phyloP scores from a whole-genome alignment of 2,329 filamentous ascomycete genomes.

The Claviceps pusilla region DNA sequence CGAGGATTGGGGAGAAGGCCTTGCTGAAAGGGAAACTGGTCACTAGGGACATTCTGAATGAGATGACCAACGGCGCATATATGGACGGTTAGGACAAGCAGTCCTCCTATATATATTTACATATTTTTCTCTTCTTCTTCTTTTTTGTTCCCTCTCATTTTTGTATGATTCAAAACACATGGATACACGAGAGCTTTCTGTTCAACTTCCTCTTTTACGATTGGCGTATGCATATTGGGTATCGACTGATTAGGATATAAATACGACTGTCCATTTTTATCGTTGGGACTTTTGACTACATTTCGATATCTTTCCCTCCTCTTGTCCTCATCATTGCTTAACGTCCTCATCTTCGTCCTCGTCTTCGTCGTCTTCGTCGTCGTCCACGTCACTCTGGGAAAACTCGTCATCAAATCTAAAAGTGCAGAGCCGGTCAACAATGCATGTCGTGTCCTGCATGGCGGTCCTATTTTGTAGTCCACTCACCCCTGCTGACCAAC shows the following conservation, averaged over 20 bases:
- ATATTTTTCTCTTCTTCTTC: not conserved
- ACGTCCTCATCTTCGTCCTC: not conserved
- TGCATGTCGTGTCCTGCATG: not conserved
- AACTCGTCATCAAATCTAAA: slow-evolving; percentile 21
- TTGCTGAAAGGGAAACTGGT: slow-evolving; percentile 54
- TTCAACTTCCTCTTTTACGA: not conserved
- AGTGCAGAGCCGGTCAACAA: not conserved
- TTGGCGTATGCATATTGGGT: slow-evolving; percentile 6
- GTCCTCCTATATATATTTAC: too few species aligned
- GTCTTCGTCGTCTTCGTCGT: slow-evolving; percentile 7
- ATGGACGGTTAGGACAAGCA: slow-evolving; percentile 2
- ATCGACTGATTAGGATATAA: slow-evolving; percentile 4
- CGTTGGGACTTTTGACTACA: not conserved
- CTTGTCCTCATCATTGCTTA: not conserved
- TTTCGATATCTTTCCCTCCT: not conserved
- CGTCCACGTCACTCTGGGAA: slow-evolving; percentile 11
- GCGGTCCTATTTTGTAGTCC: slow-evolving; percentile 5
- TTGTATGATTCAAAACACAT: not conserved
- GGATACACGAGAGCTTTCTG: not conserved
- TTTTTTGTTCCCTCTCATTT: not conserved
- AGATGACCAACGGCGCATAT: slow-evolving; percentile 36
- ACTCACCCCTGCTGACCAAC: slow-evolving; percentile 36
- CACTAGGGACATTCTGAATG: slow-evolving; percentile 65
- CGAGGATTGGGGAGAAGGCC: slow-evolving; percentile 43
- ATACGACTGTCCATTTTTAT: not conserved